Evolutionary conservation across 2,329 filamentous ascomycete genomes (phyloP).

Genomic region (Trichoderma semiorbis): DNA sequence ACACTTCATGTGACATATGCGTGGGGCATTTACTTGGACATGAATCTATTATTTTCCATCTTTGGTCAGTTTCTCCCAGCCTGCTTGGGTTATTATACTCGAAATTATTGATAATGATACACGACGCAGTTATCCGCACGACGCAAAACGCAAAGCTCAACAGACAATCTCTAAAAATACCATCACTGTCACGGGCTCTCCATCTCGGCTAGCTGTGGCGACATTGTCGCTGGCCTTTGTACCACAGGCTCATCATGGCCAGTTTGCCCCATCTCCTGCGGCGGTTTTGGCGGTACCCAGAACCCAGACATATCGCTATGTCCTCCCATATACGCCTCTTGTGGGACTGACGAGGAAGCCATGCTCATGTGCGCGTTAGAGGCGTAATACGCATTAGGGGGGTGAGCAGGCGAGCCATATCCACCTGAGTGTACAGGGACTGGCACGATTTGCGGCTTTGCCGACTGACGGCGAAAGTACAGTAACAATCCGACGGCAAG

Average conservation of each 20-base stretch:
- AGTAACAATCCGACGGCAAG: slow-evolving; percentile 21
- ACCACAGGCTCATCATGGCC: not conserved
- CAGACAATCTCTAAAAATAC: not conserved
- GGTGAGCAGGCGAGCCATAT: slow-evolving; percentile 11
- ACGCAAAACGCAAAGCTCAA: not conserved
- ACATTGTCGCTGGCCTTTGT: not conserved
- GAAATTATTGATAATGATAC: not conserved
- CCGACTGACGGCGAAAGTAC: slow-evolving; percentile 20
- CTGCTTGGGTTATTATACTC: not conserved
- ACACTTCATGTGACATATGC: not conserved
- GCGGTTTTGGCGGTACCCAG: slow-evolving; percentile 9
- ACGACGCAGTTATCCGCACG: not conserved
- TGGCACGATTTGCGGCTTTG: slow-evolving; percentile 6
- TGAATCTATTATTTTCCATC: not conserved
- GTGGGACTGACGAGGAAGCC: not conserved
- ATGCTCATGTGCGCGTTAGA: slow-evolving; percentile 15
- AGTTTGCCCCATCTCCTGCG: slow-evolving; percentile 17
- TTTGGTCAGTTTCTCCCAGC: not conserved
- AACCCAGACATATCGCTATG: slow-evolving; percentile 7
- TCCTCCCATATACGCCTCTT: slow-evolving; percentile 18
- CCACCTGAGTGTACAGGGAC: slow-evolving; percentile 2
- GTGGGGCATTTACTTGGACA: not conserved
- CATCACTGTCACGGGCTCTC: slow-evolving; percentile 12
- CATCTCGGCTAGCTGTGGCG: slow-evolving; percentile 21
- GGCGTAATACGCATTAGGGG: slow-evolving; percentile 8